phyloP scores from a whole-genome alignment of 345 rosid genomes.

The Euphorbia pulcherrima region DNA sequence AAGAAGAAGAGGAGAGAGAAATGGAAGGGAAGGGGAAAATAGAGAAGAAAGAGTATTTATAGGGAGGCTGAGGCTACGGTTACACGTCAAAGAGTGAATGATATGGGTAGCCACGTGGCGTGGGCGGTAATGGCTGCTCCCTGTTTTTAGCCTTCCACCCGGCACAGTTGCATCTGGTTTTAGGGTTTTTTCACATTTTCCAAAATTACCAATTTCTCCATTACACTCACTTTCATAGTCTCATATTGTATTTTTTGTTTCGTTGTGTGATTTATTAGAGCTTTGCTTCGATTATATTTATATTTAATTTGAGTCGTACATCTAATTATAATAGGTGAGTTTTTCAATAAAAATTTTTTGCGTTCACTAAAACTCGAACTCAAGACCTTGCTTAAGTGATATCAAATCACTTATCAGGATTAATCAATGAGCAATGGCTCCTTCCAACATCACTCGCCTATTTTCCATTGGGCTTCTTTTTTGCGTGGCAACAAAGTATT shows the following conservation, averaged over 20 bases:
- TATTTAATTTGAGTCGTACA: no score
- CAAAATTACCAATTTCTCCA: constrained; percentile 14
- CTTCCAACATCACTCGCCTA: background rate
- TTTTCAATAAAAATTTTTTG: no score
- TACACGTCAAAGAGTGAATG: constrained; percentile 42
- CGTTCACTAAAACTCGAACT: no score
- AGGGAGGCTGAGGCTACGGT: constrained; percentile 46
- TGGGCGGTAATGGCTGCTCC: constrained; percentile 11
- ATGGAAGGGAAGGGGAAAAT: constrained; percentile 27
- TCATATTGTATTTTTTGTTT: no score
- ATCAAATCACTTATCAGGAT: no score
- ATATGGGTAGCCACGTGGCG: constrained; percentile 37
- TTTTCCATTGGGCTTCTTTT: background rate
- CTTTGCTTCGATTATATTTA: no score
- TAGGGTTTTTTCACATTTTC: constrained; percentile 9
- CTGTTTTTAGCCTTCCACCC: constrained; percentile 18
- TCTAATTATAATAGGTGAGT: no score
- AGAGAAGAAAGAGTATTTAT: constrained; percentile 25
- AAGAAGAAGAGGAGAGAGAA: constrained; percentile 11
- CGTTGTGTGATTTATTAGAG: no score
- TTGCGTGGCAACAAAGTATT: background rate
- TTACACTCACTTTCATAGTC: background rate
- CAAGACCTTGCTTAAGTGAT: no score
- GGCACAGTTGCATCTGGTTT: constrained; percentile 5
- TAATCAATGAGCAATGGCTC: background rate